These are phyloP conservation scores for Clitocybe nebularis DNA, from an alignment of 1,284 basidiomycete genomes.

Conservation along the genomic window DNA sequence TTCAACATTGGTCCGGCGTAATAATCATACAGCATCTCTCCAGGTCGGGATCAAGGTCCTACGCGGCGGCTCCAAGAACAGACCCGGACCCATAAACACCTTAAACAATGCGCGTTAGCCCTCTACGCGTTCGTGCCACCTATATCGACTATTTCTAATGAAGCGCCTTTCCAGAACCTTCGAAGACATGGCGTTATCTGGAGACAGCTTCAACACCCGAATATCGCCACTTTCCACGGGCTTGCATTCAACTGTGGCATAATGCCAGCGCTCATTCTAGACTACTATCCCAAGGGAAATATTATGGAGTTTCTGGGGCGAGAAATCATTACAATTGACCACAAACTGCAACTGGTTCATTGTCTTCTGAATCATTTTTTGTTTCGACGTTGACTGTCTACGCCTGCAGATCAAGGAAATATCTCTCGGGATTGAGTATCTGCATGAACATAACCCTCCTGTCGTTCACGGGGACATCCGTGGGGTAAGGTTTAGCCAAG, in stretches of 20 bases:
- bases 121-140: background rate
- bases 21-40: background rate
- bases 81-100: slow-evolving; percentile 6
- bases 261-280: slow-evolving; percentile 20
- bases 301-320: slow-evolving; percentile 11
- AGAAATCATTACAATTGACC: background rate
- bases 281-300: slow-evolving; percentile 17
- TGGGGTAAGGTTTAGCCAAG: slow-evolving; percentile 11
- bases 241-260: slow-evolving; percentile 13
- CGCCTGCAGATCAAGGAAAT: slow-evolving; percentile 13
- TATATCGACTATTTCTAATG: background rate
- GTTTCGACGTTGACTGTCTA: background rate
- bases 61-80: slow-evolving; percentile 17
- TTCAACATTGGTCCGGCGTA: background rate
- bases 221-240: slow-evolving; percentile 18
- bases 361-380: background rate
- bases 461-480: slow-evolving; percentile 22
- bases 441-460: slow-evolving; percentile 9
- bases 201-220: slow-evolving; percentile 15
- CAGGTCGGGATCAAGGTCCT: slow-evolving; percentile 20
- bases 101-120: slow-evolving; percentile 9
- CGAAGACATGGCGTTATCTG: slow-evolving; percentile 7
- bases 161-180: slow-evolving; percentile 15
- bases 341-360: slow-evolving; percentile 11
- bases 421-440: slow-evolving; percentile 15